Conservation (phyloP, 75 land plant species). For the Chamaecyparis obtusa region DNA sequence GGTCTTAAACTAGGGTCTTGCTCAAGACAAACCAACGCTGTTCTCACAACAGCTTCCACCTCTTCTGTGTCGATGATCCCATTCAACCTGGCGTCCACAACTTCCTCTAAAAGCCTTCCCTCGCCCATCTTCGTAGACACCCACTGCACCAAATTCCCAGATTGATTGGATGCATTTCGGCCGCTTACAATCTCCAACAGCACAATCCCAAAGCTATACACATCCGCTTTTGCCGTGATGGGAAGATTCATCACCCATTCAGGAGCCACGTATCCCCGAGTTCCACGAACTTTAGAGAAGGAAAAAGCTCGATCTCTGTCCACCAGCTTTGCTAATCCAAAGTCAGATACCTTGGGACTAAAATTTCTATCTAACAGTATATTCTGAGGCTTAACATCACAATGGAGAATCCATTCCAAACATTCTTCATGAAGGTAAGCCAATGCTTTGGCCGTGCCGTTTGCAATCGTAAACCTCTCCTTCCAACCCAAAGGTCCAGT, state of each 20-base stretch:
- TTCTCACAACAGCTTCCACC: neutral
- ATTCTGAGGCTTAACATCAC: constrained; percentile 37
- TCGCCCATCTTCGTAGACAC: neutral
- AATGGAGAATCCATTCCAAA: constrained; percentile 24
- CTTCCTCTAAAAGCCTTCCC: neutral
- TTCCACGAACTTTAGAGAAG: constrained; percentile 27
- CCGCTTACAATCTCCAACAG: constrained; percentile 19
- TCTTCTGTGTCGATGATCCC: neutral
- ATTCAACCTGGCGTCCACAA: neutral
- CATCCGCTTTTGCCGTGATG: constrained; percentile 29
- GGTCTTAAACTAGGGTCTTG: neutral
- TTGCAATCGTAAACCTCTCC: constrained; percentile 23
- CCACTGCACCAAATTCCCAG: neutral
- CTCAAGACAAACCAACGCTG: neutral
- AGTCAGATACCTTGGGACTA: constrained; percentile 33
- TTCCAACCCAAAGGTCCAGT: constrained; percentile 19
- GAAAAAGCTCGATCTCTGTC: constrained; percentile 15
- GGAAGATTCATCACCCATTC: constrained; percentile 25
- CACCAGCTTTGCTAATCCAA: constrained; percentile 29
- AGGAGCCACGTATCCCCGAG: constrained; percentile 32
- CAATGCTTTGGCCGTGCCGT: constrained; percentile 25
- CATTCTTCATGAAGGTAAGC: constrained; percentile 36
- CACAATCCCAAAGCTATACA: constrained; percentile 31
- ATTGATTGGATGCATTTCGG: neutral
- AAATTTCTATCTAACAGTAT: constrained; percentile 30